Base-by-base conservation (phyloP, 495 filamentous ascomycete species). In the Monascus purpureus region DNA sequence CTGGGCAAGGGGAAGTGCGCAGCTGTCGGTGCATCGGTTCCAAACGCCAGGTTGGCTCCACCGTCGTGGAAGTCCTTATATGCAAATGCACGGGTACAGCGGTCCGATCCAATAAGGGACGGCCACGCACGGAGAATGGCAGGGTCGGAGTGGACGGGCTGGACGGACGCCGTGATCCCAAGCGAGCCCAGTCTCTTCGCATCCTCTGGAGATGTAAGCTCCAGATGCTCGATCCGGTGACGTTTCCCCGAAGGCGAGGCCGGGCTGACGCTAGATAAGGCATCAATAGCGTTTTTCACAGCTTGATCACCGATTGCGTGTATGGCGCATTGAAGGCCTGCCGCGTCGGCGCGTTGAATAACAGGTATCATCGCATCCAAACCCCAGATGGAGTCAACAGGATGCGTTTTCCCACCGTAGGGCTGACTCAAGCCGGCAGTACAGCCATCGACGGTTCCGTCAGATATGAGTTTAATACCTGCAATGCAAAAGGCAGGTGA, bases 391-490 rank as follows among this genome's bases (percentile, higher is more conserved):
- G 72, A 70, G 1, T 70, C 67, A 25, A 59, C 52, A 5, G 8
- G 12, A 7, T 7, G 8, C 4, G n/a, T 7, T 7, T 14, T 63
- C n/a, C 58, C 57, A 8, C 59, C 45, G 43, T 80, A 80, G 4
- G 75, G 73, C 45, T 77, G 63, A 3, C 57, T 50, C 18, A 80
- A 49, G 3, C 66, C 72, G 0, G 75, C 75, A 3, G 75, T 80
- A 46, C 74, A 80, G 0, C 67, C 72, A 36, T 80, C 75, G 27
- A 80, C 58, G 6, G 78, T 70, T 1, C 75, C 75, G 34, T 80
- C 75, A 35, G 72, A 73, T 26, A 80, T 79, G 13, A 80, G 53
- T 38, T 80, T 80, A 41, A 79, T 68, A n/a, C 75, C 75, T 1
- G 69, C 63, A 11, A 80, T 51, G 17, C 69, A 55, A 30, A 73